Base-by-base conservation (phyloP, 768 basidiomycete species). In the Chalciporus piperatus region DNA sequence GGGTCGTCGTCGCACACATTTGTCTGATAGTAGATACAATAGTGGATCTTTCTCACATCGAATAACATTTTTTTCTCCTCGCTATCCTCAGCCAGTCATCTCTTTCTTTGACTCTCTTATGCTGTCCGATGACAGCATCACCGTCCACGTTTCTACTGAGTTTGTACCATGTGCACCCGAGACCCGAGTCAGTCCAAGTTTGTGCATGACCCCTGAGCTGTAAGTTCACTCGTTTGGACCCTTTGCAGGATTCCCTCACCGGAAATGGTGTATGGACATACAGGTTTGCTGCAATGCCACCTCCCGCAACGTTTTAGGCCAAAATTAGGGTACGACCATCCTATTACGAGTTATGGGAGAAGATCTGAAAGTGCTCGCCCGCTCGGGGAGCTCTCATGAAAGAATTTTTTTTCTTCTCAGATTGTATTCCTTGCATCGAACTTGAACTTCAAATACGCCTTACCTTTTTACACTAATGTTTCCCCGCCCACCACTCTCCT, bases 321-420 rank as follows among this genome's bases (percentile, higher is more conserved):
- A 37, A 19, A 14, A 30, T 37, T 37, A 44, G 41, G 50, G 22
- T 23, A 27, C 56, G 4, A 12, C 7, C 32, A 37, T 46, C 10
- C 51, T 32, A 47, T 51, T 62, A 48, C 23, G 35, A 37, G 37
- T n/a, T 7, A 23, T 23, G 14, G 41, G n/a, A 38, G 19, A 41
- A 41, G 40, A 43, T 43, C 27, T 28, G 27, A 45, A 20, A 42
- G 33, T 6, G 20, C 38, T 47, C 42, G n/a, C 45, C 45, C 50
- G 45, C 28, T 27, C 39, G 20, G 14, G 19, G 23, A 27, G 27
- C 37, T 48, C 30, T 46, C 22, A 58, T 64, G 63, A 64, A 64
- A 64, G 28, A 66, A 66, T 65, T 64, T 64, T 64, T 61, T 55
- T 14, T n/a, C n/a, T n/a, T n/a, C 16, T 16, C 16, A 6, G 4